Evolutionary conservation across 192 early-diverging fungal genomes (phyloP), one percentile per base, ranked within the genome.

Genomic region (Podila epigama): DNA sequence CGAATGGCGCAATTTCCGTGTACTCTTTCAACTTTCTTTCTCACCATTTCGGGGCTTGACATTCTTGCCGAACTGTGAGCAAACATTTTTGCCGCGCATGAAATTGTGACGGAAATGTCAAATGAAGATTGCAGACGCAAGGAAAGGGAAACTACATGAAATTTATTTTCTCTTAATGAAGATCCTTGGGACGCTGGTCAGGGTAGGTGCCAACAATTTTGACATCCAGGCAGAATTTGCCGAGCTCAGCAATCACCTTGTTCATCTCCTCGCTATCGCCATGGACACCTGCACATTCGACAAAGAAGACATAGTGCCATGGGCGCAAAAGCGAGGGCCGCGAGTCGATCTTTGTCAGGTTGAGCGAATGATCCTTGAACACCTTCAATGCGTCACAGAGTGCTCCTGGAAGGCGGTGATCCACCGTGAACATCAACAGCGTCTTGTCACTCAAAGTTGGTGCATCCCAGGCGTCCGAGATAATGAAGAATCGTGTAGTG

Each of bases 251-350:
- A 41, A 97, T 66, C 0, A 95, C 95, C 20, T 69, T 71, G 16
- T 79, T 69, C 16, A 97, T 89, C 13, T 85, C 83, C 15, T 72
- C 79, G 68, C 94, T 89, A 22, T 88, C 83, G 40, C 82, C 81
- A 70, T 98, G 95, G 11, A 77, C 61, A 10, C 96, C 97, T 33
- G 86, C 84, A 58, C 93, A 89, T 72, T 98, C 96, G 35, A 97
- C 87, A 86, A 97, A 95, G 79, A 97, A 98, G 63, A 93, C 89
- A 79, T 96, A 98, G 73, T 97, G 93, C 95, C 95, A 97, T 63
- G 87, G 89, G 33, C 89, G 83, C 60, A 88, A 79, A 20, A 89
- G 81, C 41, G 91, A 91, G 4, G 97, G 97, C 34, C 94, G 87
- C 51, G 94, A 92, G 79, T 97, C 95, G 73, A 97, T 96, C 39